Evolutionary conservation across 495 filamentous ascomycete species (phyloP).

Genomic region (Amorphotheca resinae): DNA sequence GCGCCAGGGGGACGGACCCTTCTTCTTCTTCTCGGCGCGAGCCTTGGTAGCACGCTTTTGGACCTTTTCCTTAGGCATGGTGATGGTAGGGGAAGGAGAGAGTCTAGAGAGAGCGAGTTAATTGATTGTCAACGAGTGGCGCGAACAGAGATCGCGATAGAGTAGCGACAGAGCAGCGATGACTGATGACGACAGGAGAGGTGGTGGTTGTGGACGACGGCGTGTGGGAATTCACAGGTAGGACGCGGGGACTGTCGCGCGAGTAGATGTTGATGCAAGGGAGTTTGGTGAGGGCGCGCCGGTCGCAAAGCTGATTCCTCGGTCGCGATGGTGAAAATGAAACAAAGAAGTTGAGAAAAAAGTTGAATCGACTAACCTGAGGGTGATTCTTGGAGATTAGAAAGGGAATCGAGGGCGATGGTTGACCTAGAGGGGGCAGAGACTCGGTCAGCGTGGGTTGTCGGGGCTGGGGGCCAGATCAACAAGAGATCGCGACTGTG

Average conservation of each 20-base stretch:
- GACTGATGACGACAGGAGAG: not conserved
- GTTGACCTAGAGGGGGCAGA: constrained; percentile 9
- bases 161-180: not conserved
- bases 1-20: constrained; percentile 43
- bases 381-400: constrained; percentile 2
- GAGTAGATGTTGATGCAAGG: not conserved
- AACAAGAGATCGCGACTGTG: constrained; percentile 12
- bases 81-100: constrained; percentile 28
- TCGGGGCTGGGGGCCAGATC: constrained; percentile 1
- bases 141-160: constrained; percentile 31
- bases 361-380: constrained; percentile 7
- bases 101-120: no score
- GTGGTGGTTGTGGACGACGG: constrained; percentile 14
- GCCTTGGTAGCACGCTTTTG: constrained; percentile 43
- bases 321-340: constrained; percentile 11
- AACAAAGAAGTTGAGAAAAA: constrained; percentile 4
- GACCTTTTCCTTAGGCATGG: constrained; percentile 65
- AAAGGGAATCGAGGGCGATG: constrained; percentile 1
- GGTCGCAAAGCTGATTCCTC: constrained; percentile 17
- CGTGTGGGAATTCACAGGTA: constrained; percentile 4
- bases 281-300: constrained; percentile 1
- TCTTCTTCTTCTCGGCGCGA: constrained; percentile 58
- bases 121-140: constrained; percentile 34
- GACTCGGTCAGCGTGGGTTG: constrained; percentile 3
- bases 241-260: constrained; percentile 9